Base-by-base conservation (phyloP, 371 early-diverging fungal species). In the Nematocida ironsii region DNA sequence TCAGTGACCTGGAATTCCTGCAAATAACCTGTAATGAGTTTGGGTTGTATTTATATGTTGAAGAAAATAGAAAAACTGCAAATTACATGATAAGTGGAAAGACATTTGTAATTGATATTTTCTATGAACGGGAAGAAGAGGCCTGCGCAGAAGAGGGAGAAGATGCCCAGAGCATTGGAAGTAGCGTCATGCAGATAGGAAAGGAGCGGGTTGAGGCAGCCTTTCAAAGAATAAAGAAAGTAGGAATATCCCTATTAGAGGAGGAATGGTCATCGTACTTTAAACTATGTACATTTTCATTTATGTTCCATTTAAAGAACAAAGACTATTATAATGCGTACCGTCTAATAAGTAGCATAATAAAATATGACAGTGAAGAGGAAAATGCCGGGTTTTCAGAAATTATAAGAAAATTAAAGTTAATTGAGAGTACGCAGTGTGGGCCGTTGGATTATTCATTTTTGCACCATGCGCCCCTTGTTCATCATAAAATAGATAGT, bases 11-110 rank as follows among this genome's bases (percentile, higher is more conserved):
- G 47, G 80, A 68, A 45, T 67, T 68, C 52, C 71, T 78, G 52
- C 80, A 70, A 20, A n/a, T 23, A 16, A 13, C 71, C 5, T 78
- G 80, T 42, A 33, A 44, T n/a, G 62, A 62, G 70, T 67, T 50
- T 44, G 9, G 16, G 4, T 23, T 54, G 72, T 33, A 69, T 48
- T 40, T 78, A 6, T 78, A 78, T 78, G 69, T 60, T 23, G 80
- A 78, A 39, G 70, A 78, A 13, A 70, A 61, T 44, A 69, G 45
- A 44, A 56, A 45, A 20, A 54, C 52, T 3, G 44, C 44, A 5
- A 68, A 78, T 48, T 78, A 78, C 62, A 78, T 78, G 70, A 44
- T 78, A 33, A 78, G 80, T 42, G 80, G 80, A 23, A 68, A 70
- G 16, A 71, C 55, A 9, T 78, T 78, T 70, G 80, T 78, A 13